Conservation (phyloP, 2,329 filamentous ascomycete genomes). For the Pseudogymnoascus sp. region DNA sequence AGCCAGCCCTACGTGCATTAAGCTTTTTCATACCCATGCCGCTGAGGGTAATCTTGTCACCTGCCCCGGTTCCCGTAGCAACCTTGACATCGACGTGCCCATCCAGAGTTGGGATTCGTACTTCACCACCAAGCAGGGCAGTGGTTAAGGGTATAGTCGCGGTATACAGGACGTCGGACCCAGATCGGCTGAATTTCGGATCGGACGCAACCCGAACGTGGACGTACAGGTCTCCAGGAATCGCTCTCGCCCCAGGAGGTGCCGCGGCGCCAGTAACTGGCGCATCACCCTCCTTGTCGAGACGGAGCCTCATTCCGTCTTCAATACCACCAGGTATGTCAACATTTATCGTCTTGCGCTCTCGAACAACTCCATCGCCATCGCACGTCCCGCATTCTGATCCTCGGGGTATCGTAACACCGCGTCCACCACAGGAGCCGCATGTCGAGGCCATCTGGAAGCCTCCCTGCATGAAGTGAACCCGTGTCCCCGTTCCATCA, state of each 20-base stretch:
- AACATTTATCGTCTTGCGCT: constrained; percentile 74
- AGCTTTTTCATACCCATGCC: constrained; percentile 95
- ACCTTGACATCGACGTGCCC: constrained; percentile 87
- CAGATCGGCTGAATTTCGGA: constrained; percentile 78
- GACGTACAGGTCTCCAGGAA: constrained; percentile 84
- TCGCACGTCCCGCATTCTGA: constrained; percentile 73
- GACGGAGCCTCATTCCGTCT: constrained; percentile 85
- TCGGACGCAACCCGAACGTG: constrained; percentile 85
- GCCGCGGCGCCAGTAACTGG: constrained; percentile 66
- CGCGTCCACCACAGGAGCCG: constrained; percentile 70
- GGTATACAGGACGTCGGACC: constrained; percentile 88
- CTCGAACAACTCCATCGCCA: constrained; percentile 77
- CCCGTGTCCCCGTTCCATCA: constrained; percentile 75
- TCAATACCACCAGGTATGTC: constrained; percentile 95
- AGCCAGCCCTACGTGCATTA: constrained; percentile 55
- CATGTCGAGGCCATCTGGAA: constrained; percentile 97
- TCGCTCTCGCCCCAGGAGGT: constrained; percentile 54
- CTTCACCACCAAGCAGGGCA: constrained; percentile 83
- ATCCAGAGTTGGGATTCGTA: constrained; percentile 82
- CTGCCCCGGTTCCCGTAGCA: constrained; percentile 82
- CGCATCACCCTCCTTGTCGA: constrained; percentile 81
- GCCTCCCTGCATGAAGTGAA: constrained; percentile 84
- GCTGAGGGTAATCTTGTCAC: constrained; percentile 79
- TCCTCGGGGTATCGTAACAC: constrained; percentile 67
- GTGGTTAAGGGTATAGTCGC: constrained; percentile 88